phyloP scores from a whole-genome alignment of 2,329 filamentous ascomycete species.

The Colletotrichum graminicola region DNA sequence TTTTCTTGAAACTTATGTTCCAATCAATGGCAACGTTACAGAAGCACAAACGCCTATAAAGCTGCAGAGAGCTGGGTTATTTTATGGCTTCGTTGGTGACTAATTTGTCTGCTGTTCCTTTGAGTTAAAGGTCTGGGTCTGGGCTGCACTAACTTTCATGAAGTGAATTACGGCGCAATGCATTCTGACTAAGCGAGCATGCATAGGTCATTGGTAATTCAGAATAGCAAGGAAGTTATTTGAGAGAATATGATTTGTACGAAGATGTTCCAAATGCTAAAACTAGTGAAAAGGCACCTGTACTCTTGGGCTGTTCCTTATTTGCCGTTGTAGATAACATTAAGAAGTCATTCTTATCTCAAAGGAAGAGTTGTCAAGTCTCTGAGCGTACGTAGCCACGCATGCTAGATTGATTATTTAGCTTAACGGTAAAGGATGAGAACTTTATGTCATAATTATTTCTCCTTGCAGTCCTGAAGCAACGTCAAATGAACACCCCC shows the following conservation, averaged over 20 bases:
- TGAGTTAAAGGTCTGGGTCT: not conserved
- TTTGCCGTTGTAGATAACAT: not conserved
- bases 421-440: not conserved
- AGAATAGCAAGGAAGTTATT: no score
- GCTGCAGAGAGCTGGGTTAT: not conserved
- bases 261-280: constrained; percentile 6
- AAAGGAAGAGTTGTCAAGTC: not conserved
- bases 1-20: not conserved
- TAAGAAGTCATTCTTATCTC: not conserved
- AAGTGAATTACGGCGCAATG: no score
- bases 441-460: no score
- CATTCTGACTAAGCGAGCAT: not conserved
- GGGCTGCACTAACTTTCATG: not conserved
- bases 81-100: not conserved
- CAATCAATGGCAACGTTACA: no score
- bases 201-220: not conserved
- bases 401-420: not conserved
- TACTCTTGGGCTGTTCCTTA: not conserved
- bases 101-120: not conserved
- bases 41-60: no score
- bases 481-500: not conserved
- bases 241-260: not conserved
- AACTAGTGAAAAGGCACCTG: not conserved
- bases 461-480: not conserved
- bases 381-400: not conserved